Evolutionary conservation across 768 basidiomycete species (phyloP).

Genomic region (Amyloporia xantha): DNA sequence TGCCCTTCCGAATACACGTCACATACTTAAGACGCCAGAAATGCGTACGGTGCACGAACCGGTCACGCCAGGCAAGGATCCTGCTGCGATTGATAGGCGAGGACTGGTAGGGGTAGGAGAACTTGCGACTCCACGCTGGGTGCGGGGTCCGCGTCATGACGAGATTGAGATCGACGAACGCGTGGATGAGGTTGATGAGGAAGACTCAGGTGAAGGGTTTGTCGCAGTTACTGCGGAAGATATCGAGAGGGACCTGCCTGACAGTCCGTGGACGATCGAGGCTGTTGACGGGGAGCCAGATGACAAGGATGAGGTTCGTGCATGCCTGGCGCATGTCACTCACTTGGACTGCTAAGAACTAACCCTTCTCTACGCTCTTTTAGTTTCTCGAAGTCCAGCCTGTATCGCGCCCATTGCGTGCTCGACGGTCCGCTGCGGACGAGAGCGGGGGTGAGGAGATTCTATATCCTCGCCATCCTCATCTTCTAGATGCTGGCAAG

Average conservation of each 20-base stretch:
- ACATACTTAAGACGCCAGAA: conserved; percentile 57
- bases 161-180: conserved; percentile 27
- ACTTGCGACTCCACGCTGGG: conserved; percentile 94
- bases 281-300: conserved; percentile 76
- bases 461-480: conserved; percentile 67
- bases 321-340: not conserved
- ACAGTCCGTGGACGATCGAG: conserved; percentile 87
- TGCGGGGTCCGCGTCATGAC: conserved; percentile 39
- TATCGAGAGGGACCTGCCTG: conserved; percentile 48
- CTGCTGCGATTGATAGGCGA: conserved; percentile 75
- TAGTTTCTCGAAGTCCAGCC: conserved; percentile 41
- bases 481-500: not conserved
- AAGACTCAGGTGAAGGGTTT: conserved; percentile 25
- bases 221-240: conserved; percentile 19
- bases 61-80: conserved; percentile 69
- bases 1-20: conserved; percentile 29
- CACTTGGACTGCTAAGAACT: not conserved
- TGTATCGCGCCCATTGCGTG: conserved; percentile 45
- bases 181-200: conserved; percentile 29
- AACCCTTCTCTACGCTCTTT: not conserved
- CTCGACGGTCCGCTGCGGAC: conserved; percentile 61
- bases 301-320: conserved; percentile 58
- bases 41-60: conserved; percentile 44
- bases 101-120: conserved; percentile 94
- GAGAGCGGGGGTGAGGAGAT: conserved; percentile 92